Percentiles rank a stretch among this genome's conserved stretches.
phyloP scores from a whole-genome alignment of 495 filamentous ascomycete genomes.

The Zalerion maritima region DNA sequence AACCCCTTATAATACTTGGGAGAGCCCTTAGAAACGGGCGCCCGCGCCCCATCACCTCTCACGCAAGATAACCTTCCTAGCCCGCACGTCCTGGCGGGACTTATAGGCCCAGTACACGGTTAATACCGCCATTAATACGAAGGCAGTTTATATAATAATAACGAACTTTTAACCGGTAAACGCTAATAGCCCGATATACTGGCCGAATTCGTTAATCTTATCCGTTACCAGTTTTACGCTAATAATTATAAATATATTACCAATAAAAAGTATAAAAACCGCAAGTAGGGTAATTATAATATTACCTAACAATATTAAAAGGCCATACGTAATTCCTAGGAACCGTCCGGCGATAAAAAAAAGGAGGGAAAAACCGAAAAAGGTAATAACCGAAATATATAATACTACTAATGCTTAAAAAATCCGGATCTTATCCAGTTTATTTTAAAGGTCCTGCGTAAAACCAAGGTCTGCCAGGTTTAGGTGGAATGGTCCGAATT shows the following conservation, averaged over 20 bases:
- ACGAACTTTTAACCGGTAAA: constrained; percentile 18
- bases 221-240: constrained; percentile 15
- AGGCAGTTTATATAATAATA: constrained; percentile 46
- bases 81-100: constrained; percentile 39
- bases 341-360: constrained; percentile 28
- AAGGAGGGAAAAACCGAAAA: constrained; percentile 42
- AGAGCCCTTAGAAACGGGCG: too few relatives aligned
- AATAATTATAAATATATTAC: constrained; percentile 16
- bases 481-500: constrained; percentile 28
- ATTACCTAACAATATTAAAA: too few relatives aligned
- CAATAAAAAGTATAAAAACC: constrained; percentile 11
- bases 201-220: constrained; percentile 19
- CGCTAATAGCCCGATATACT: constrained; percentile 17
- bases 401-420: constrained; percentile 46
- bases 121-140: constrained; percentile 44
- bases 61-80: too few relatives aligned
- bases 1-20: too few relatives aligned
- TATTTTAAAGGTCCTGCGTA: constrained; percentile 45
- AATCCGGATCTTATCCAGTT: constrained; percentile 36
- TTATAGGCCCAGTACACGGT: constrained; percentile 42
- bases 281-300: constrained; percentile 24
- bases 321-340: too few relatives aligned
- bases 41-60: too few relatives aligned
- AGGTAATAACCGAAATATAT: constrained; percentile 46
- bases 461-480: constrained; percentile 43